A percentile compares a stretch with the other conserved stretches of the same genome.
phyloP scores from a whole-genome alignment of 2,329 filamentous ascomycete genomes.

The Elsinoe australis region DNA sequence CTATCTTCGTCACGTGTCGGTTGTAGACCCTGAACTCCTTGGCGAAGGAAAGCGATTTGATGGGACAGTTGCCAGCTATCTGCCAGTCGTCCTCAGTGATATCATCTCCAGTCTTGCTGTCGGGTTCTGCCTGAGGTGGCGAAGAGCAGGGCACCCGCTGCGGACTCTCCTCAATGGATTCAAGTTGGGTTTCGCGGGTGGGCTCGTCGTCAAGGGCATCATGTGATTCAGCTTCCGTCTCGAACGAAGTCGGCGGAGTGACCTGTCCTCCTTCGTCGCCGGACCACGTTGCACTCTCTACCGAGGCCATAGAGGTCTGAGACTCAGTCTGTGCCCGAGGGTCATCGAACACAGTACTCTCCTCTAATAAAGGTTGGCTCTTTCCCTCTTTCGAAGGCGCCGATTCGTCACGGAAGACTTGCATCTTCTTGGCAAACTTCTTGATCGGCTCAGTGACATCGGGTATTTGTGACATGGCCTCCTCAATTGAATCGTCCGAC shows the following conservation, averaged over 20 bases:
- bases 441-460: conserved; percentile 23
- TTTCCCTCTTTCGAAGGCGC: conserved; percentile 25
- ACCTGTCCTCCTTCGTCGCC: conserved; percentile 16
- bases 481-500: conserved; percentile 43
- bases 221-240: background rate
- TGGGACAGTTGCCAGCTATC: background rate
- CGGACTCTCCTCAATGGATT: conserved; percentile 11
- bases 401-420: conserved; percentile 16
- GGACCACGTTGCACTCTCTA: conserved; percentile 17
- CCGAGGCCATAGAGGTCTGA: conserved; percentile 5
- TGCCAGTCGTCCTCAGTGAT: conserved; percentile 13
- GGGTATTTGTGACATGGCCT: conserved; percentile 34
- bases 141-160: conserved; percentile 1
- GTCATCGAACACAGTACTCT: conserved; percentile 24
- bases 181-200: background rate
- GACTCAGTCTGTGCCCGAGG: conserved; percentile 21
- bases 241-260: conserved; percentile 26
- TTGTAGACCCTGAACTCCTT: conserved; percentile 3
- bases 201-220: background rate
- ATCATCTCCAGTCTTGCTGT: background rate
- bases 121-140: conserved; percentile 6
- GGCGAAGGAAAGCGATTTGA: conserved; percentile 12
- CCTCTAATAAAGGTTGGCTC: too few species aligned
- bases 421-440: conserved; percentile 19
- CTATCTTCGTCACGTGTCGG: conserved; percentile 1